These are phyloP conservation scores for Isabelozyma gotoi DNA, from an alignment of 805 yeast species.

Conservation along the genomic window DNA sequence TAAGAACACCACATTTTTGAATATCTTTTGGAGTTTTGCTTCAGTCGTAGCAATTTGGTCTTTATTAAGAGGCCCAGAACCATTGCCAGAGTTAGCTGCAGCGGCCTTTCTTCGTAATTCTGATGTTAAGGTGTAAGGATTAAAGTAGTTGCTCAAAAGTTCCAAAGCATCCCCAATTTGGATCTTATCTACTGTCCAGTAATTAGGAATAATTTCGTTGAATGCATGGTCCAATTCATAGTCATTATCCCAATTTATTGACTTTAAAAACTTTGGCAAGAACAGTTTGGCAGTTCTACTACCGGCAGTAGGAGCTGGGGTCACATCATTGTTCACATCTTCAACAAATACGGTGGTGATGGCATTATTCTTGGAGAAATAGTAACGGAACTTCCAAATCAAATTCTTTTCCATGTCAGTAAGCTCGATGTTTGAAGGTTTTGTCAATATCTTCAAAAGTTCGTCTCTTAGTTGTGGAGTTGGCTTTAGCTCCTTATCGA, in stretches of 20 bases:
- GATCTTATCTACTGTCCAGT: conserved; percentile 63
- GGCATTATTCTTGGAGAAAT: conserved; percentile 46
- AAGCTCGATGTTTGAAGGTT: conserved; percentile 81
- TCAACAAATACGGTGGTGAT: conserved; percentile 21
- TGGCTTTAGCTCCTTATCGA: conserved; percentile 87
- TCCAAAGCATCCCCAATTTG: conserved; percentile 87
- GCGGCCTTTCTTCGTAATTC: conserved; percentile 1
- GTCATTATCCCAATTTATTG: conserved; percentile 86
- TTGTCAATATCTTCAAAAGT: conserved; percentile 62
- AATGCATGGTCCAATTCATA: conserved; percentile 77
- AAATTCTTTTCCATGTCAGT: conserved; percentile 81
- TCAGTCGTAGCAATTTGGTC: conserved; percentile 21
- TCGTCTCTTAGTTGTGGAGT: conserved; percentile 79
- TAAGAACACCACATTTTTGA: conserved; percentile 53
- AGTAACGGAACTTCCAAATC: conserved; percentile 90
- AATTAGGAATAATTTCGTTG: conserved; percentile 59
- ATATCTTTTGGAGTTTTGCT: conserved; percentile 28
- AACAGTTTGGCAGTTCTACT: conserved; percentile 51
- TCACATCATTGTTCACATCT: conserved; percentile 9
- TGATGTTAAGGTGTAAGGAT: conserved; percentile 38
- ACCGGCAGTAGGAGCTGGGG: conserved; percentile 12
- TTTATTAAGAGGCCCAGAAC: conserved; percentile 1
- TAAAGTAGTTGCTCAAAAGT: conserved; percentile 74
- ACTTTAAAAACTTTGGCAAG: conserved; percentile 78
- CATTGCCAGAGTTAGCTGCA: conserved; percentile 4